Base-by-base conservation (phyloP, 2,329 filamentous ascomycete genomes). In the Monilinia polystroma region DNA sequence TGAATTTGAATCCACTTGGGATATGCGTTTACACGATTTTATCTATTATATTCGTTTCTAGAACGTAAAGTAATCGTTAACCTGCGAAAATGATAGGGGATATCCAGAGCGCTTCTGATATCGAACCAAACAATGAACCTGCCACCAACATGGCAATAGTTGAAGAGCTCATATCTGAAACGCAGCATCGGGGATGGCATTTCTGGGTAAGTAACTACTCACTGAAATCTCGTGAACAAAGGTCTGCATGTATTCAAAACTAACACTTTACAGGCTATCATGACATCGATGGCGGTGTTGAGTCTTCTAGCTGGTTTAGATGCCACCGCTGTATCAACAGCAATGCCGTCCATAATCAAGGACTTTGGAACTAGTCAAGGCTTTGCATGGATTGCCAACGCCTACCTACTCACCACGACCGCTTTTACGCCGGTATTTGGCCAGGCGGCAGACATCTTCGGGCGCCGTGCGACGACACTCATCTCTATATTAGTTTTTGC, bases 381-480 rank as follows among this genome's bases (percentile, higher is more conserved):
- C 29, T 66, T 60, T 35, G 63, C 66, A 18, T 69, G 68, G 68
- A 60, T 64, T 16, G 59, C 55, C 23, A 66, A 69, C 29, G 51
- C 59, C 26, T 69, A 53, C 38, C 26, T 67, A 43, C 29, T 69
- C 29, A 55, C 60, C 16, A 43, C 41, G 5, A 59, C 67, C 10
- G 59, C 35, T 14, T 51, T 70, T 4, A 66, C 66, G 45, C 68
- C 69, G 10, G 53, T 70, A 2, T 68, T 81, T 52, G 82, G 81
- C 0, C 82, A 85, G 69, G 68, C 83, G 0, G 78, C 81, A 12
- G 79, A 85, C 64, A 77, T 86, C 23, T 85, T 82, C 67, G 84
- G 85, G 3, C 78, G 84, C 1, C 78, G 81, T 23, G 79, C 75
- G 57, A 73, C 78, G 26, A 76, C 77, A n/a, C 74, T 84, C 0